Percentiles rank a stretch among this genome's conserved stretches.
phyloP scores from a whole-genome alignment of 768 basidiomycete species.

The Mycena haematopus region DNA sequence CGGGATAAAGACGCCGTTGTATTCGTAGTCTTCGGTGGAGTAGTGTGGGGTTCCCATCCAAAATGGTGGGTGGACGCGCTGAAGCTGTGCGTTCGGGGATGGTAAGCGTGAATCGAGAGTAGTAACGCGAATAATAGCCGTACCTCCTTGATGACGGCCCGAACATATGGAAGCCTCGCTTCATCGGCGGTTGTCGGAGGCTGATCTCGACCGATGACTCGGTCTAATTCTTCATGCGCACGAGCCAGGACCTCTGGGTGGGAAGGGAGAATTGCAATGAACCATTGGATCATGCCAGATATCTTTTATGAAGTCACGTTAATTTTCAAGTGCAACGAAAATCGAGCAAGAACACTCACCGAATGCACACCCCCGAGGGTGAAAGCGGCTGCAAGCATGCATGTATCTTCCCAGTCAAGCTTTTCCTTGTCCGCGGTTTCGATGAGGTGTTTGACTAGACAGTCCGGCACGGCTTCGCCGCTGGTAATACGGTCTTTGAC shows the following conservation, averaged over 20 bases:
- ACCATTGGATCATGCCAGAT: conserved; percentile 35
- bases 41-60: conserved; percentile 28
- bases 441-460: conserved; percentile 40
- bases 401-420: conserved; percentile 39
- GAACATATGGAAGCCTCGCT: conserved; percentile 34
- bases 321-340: background rate
- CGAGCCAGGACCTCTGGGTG: conserved; percentile 28
- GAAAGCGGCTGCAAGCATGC: conserved; percentile 39
- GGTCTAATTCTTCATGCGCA: conserved; percentile 31
- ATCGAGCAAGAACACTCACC: too few relatives aligned
- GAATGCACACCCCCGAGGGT: conserved; percentile 35
- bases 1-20: conserved; percentile 38
- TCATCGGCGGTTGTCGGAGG: conserved; percentile 34
- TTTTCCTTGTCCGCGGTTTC: conserved; percentile 36
- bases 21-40: conserved; percentile 35
- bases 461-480: conserved; percentile 41
- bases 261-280: conserved; percentile 32
- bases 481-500: conserved; percentile 36
- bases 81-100: conserved; percentile 3
- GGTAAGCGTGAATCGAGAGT: background rate
- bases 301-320: conserved; percentile 17
- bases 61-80: conserved; percentile 15
- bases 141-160: conserved; percentile 36
- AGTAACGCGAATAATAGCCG: background rate
- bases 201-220: conserved; percentile 32